A percentile compares a stretch with the other conserved stretches of the same genome.
Evolutionary conservation across 1,284 basidiomycete genomes (phyloP).

Genomic region (Puccinia hordei): DNA sequence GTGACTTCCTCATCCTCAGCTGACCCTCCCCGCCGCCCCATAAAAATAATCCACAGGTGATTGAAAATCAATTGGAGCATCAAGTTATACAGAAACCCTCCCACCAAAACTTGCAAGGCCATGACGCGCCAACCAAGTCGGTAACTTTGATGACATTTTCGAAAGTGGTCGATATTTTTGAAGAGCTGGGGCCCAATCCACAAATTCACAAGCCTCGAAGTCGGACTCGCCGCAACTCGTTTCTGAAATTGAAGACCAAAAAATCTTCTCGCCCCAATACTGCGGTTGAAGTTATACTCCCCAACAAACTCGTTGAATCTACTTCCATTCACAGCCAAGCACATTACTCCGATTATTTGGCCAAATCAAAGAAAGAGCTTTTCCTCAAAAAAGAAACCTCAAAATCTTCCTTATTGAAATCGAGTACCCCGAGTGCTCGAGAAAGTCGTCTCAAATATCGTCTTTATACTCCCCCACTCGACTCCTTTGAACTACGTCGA

Average conservation of each 20-base stretch:
- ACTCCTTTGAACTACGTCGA: not conserved
- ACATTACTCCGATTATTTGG: not conserved
- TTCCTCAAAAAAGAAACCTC: not conserved
- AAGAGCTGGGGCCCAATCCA: not conserved
- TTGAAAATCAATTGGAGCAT: not conserved
- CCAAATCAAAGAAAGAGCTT: not conserved
- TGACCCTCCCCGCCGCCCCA: not conserved
- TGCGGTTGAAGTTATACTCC: not conserved
- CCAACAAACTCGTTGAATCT: not conserved
- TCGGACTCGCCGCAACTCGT: conserved; percentile 4
- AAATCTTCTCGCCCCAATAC: not conserved
- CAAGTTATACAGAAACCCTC: not conserved
- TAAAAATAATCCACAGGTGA: not conserved
- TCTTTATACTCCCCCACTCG: not conserved
- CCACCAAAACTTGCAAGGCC: no score
- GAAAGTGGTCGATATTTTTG: conserved; percentile 14
- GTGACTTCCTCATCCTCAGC: not conserved
- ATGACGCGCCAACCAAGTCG: not conserved
- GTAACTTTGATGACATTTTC: conserved; percentile 13
- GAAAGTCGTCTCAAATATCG: conserved; percentile 21
- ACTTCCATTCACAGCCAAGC: not conserved
- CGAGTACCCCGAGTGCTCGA: not conserved
- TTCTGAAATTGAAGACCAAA: conserved; percentile 3
- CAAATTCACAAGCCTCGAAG: not conserved
- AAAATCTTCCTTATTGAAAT: not conserved